Evolutionary conservation across 495 filamentous ascomycete genomes (phyloP), one percentile per base, ranked within the genome.

Genomic region (Penicillium salamii): DNA sequence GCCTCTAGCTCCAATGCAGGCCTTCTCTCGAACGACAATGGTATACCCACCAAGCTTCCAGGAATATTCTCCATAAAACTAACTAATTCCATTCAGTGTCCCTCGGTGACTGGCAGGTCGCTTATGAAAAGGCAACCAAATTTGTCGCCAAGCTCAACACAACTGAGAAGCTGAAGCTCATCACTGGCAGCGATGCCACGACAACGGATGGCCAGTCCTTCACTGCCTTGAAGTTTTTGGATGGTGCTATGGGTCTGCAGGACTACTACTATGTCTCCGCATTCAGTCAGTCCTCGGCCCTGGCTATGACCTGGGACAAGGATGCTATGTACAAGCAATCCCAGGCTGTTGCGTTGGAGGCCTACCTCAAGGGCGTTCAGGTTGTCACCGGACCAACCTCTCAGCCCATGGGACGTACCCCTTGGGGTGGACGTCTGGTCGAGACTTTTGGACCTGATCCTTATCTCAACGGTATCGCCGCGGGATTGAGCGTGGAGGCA

Each of bases 141-240:
- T 91, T 93, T 51, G 88, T 95, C 24, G 80, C 80, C 14, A 79
- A 90, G 64, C 71, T 95, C 52, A 95, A 84, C 2, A 71, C 91
- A 46, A 65, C 83, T 24, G 89, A 95, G 72, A 96, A 95, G 73
- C 85, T 93, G 66, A 89, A 91, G 61, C 61, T 95, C 39, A 91
- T 90, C 3, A 95, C 89, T 3, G 90, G 89, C 56, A 78, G 44
- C 38, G 44, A 41, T 38, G 76, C 83, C 23, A 85, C 86, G 63
- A 83, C 38, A 8, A 50, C 52, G 9, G 47, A 55, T 40, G 46
- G 45, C 14, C 38, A 34, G 21, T 43, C 41, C 28, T 61, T 58
- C 24, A 52, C 47, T 6, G 54, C 50, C 0, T 52, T 55, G 1
- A 21, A 50, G n/a, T 53, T 57, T 29, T 28, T 53, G 2, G 59